Base-by-base conservation (phyloP, 345 rosid species). In the Citropsis articulata region DNA sequence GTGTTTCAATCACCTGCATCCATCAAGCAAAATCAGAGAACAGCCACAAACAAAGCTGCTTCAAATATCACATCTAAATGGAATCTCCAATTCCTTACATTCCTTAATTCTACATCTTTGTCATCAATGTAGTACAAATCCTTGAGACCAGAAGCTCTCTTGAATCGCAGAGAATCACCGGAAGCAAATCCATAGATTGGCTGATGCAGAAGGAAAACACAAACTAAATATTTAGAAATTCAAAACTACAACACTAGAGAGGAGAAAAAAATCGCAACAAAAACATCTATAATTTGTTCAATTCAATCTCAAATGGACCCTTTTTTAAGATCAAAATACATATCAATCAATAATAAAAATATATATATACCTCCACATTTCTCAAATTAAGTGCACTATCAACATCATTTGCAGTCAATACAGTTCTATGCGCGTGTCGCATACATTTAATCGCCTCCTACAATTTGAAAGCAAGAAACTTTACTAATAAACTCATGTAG, bases 391-490 rank as follows among this genome's bases (percentile, higher is more conserved):
- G 91, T 24, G 98, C 97, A 55, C 83, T 81, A 85, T 93, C 97
- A 22, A 94, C 97, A 72, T 94, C 97, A 21, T 88, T 89, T 40
- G 87, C 82, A 10, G 88, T 88, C 87, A 94, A 76, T 73, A 81
- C 80, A 48, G 88, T 93, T 73, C 98, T 84, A 71, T 90, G 88
- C 6, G 92, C 85, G 83, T 94, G 98, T 71, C 93, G 97, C 98
- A 93, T 94, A 80, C 97, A 93, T 81, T 93, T 94, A 77, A 94
- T 85, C 10, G 98, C 92, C 78, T 93, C 98, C 98, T 94, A 87
- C 59, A 83, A 73, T 27, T 57, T 35, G 19, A 56, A 72, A 81
- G 31, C 36, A 57, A 28, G 22, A 57, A 75, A 55, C 24, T 16
- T 28, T 60, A 74, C 9, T 6, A 33, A 19, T 6, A 30, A 70